Base-by-base conservation (phyloP, 495 filamentous ascomycete genomes). In the Glarea lozoyensis region DNA sequence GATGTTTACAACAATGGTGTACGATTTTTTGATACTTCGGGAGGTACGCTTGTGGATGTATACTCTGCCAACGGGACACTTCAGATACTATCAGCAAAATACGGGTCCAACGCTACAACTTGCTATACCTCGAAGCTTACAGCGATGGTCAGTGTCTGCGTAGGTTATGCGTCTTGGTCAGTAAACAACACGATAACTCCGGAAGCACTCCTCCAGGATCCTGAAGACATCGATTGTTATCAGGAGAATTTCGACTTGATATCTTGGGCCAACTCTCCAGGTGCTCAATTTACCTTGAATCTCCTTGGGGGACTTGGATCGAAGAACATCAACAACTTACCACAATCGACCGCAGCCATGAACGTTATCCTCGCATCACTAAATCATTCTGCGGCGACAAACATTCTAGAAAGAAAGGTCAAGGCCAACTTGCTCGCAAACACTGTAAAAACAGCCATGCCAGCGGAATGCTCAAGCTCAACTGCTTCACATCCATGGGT, bases 181-280 rank as follows among this genome's bases (percentile, higher is more conserved):
- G 32, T 42, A 5, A 42, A 42, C 39, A 42, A 32, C 39, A 30
- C 39, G 3, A 16, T 16, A 16, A 30, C 39, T 6, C 39, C 3
- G 18, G 19, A 12, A 12, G 16, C 39, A 12, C 20, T 33, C 25
- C 40, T 43, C 11, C 40, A 34, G 24, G 17, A 23, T 7, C 40
- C 30, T 1, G 22, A 16, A 15, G 40, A 43, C 19, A 43, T 43
- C 19, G 18, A 10, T 10, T 43, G 40, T 18, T 22, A 22, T 29
- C 11, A 2, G 10, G 11, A 4, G 15, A 1, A 2, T 20, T 43
- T 43, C 40, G 15, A 25, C 27, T 6, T 43, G 15, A 13, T 3
- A 11, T 10, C 10, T 3, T 43, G 29, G 40, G 21, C 16, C 9
- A 18, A 34, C 10, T 15, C 10, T 4, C 21, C 40, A 2, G 20